Evolutionary conservation across 2,329 filamentous ascomycete species (phyloP), one percentile per base, ranked within the genome.

Genomic region (Fusarium floridanum): DNA sequence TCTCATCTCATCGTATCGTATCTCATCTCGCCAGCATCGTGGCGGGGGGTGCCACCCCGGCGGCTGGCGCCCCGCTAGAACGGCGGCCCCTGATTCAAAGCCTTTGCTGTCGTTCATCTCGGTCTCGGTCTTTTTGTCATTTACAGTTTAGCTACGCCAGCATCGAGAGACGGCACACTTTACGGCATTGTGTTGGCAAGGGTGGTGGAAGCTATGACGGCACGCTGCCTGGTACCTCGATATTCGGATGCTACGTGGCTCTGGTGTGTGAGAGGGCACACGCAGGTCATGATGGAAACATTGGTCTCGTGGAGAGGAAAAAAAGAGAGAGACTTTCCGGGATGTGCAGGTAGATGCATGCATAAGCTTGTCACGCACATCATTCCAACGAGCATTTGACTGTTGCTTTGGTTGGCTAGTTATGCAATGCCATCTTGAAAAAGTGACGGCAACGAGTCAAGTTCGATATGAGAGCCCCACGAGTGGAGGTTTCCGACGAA

Each of bases 1-100:
- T 77, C 74, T 65, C 66, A 74, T 74, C 72, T 69, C 66, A 75
- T 75, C 73, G 66, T 57, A 70, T 77, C 72, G 70, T 43, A 78
- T 78, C 74, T 69, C 70, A 77, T 78, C 73, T 77, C 63, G 68
- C 67, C 64, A 71, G 64, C 59, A 77, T 72, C 68, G 65, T 72
- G 60, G 70, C 61, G 67, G 63, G 43, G 63, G 61, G 32, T 66
- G 59, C 59, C 59, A 66, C 71, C 64, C 66, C 60, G 56, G 74
- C 57, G 68, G 64, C 72, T 68, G 66, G 61, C 64, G 64, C 70
- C 68, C 68, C 69, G 53, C 73, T 67, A 66, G 57, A 55, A 55
- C 27, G 36, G 24, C 64, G 43, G 70, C 66, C 68, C 67, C 73
- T 76, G 68, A 69, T 64, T 67, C 66, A 64, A 39, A 70, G 36